These are phyloP conservation scores for Cyclotella atomus DNA, from an alignment of 108 stramenopile species.

Conservation along the genomic window DNA sequence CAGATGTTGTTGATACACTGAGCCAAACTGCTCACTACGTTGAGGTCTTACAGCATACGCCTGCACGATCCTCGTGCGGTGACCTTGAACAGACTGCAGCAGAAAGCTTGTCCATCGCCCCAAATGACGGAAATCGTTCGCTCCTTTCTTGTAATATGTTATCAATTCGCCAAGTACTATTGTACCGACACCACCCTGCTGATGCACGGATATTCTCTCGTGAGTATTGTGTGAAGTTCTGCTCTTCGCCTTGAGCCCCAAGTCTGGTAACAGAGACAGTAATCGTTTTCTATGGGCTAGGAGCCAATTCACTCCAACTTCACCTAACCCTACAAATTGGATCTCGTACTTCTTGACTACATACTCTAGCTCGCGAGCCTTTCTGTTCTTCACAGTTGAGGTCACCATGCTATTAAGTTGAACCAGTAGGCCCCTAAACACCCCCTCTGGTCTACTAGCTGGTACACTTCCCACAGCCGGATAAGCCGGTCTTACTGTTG, in stretches of 20 bases:
- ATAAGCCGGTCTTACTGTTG: no score
- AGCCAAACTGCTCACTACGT: background rate
- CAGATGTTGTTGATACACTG: slow-evolving; percentile 3
- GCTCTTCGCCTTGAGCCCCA: background rate
- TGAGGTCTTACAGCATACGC: background rate
- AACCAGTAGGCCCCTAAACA: no score
- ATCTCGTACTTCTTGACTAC: no score
- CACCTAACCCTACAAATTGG: no score
- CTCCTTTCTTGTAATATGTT: background rate
- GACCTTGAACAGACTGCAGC: background rate
- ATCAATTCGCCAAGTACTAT: background rate
- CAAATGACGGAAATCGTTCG: background rate
- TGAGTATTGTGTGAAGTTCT: background rate
- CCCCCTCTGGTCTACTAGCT: no score
- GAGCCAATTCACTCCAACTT: background rate
- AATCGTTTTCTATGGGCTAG: background rate
- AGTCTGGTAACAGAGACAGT: background rate
- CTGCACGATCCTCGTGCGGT: background rate
- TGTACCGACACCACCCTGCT: background rate
- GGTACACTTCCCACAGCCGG: no score
- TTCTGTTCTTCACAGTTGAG: no score
- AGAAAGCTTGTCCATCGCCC: background rate
- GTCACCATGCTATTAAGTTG: no score
- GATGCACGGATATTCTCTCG: background rate
- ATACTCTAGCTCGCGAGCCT: no score